Evolutionary conservation across 2,329 filamentous ascomycete genomes (phyloP).

Genomic region (Keithomyces neogunnii): DNA sequence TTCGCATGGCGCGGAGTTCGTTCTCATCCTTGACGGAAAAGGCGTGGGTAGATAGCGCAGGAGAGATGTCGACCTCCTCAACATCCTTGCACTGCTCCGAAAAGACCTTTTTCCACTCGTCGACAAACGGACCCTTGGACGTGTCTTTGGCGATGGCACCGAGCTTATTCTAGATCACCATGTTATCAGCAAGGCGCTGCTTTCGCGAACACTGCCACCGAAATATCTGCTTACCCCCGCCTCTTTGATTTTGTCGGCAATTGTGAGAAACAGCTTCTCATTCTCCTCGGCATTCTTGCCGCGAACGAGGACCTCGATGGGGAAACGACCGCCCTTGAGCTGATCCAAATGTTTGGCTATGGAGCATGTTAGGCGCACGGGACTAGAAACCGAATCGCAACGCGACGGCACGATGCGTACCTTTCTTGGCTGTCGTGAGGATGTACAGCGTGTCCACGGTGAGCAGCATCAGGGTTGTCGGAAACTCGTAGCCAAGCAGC

Average conservation of each 20-base stretch:
- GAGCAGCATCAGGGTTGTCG: conserved; percentile 87
- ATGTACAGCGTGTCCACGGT: conserved; percentile 84
- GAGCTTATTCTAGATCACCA: conserved; percentile 64
- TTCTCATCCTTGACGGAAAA: conserved; percentile 93
- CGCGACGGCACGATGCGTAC: conserved; percentile 33
- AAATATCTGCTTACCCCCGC: conserved; percentile 58
- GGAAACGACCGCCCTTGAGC: conserved; percentile 84
- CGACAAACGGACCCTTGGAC: conserved; percentile 79
- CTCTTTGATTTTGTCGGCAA: conserved; percentile 77
- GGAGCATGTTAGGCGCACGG: conserved; percentile 19
- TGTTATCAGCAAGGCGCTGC: conserved; percentile 6
- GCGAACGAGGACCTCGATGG: conserved; percentile 83
- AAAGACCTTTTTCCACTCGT: conserved; percentile 89
- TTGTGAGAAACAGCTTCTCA: conserved; percentile 78
- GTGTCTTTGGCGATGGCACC: conserved; percentile 79
- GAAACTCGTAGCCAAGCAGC: conserved; percentile 97
- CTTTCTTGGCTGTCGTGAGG: conserved; percentile 95
- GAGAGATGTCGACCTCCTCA: conserved; percentile 79
- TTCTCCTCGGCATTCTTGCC: conserved; percentile 90
- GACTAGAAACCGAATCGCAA: neutral
- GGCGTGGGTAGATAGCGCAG: conserved; percentile 72
- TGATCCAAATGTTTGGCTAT: conserved; percentile 86
- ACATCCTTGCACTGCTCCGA: conserved; percentile 72
- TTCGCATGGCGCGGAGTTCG: conserved; percentile 88
- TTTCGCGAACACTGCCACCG: neutral